phyloP scores from a whole-genome alignment of 1,284 basidiomycete species.

The Melampsora occidentalis region DNA sequence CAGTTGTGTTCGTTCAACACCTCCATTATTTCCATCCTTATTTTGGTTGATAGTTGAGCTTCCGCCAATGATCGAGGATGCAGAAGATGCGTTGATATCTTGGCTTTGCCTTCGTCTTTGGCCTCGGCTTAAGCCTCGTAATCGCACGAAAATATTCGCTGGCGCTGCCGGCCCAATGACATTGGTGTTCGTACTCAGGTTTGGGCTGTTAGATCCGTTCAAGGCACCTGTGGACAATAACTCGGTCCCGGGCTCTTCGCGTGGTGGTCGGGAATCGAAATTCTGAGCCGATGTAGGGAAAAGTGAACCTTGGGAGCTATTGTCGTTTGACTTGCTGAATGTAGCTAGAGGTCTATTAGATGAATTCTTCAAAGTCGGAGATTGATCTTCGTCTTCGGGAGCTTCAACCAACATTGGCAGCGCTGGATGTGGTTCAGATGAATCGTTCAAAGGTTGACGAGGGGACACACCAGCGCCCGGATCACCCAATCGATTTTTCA shows the following conservation, averaged over 20 bases:
- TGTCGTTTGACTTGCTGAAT: no score
- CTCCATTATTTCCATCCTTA: no score
- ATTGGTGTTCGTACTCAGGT: no score
- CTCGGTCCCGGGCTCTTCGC: background rate
- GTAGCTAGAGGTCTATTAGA: no score
- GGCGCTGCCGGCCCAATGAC: background rate
- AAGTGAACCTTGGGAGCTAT: no score
- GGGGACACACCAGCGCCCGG: background rate
- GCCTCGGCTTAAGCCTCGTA: constrained; percentile 21
- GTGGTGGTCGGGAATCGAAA: background rate
- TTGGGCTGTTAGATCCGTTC: no score
- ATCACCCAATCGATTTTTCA: no score
- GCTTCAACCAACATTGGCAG: constrained; percentile 31
- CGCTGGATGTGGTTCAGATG: constrained; percentile 3
- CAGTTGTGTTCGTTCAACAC: no score
- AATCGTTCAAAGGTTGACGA: background rate
- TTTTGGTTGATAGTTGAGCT: no score
- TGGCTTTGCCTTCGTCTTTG: constrained; percentile 30
- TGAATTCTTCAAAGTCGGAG: no score
- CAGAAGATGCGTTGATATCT: constrained; percentile 8
- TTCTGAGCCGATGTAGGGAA: no score
- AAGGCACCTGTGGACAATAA: no score
- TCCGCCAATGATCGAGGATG: constrained; percentile 3
- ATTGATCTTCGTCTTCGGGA: constrained; percentile 21
- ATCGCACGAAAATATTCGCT: constrained; percentile 33